Conservation (phyloP, 306 rosid genomes). For the Argentina anserina region DNA sequence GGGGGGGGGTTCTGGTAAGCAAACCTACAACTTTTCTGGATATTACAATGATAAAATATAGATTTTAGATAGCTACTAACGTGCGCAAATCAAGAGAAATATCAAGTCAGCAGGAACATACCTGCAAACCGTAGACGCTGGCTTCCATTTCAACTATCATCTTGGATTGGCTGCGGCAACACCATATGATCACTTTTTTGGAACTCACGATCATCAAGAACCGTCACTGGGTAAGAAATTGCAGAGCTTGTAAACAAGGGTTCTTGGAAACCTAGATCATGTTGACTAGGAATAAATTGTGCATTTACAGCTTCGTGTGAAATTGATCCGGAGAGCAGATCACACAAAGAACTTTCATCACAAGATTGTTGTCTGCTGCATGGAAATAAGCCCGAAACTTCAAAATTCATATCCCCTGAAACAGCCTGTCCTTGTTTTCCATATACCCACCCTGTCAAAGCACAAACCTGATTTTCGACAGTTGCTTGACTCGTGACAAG, state of each 20-base stretch:
- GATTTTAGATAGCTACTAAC: background rate
- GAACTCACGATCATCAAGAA: slow-evolving; percentile 29
- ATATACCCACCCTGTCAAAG: slow-evolving; percentile 31
- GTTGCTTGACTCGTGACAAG: slow-evolving; percentile 28
- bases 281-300: slow-evolving; percentile 32
- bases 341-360: slow-evolving; percentile 23
- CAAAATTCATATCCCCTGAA: slow-evolving; percentile 29
- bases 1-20: background rate
- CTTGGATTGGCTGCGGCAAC: slow-evolving; percentile 30
- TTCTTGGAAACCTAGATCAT: slow-evolving; percentile 30
- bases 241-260: slow-evolving; percentile 26
- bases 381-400: slow-evolving; percentile 33
- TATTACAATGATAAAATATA: background rate
- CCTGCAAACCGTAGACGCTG: slow-evolving; percentile 78
- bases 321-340: slow-evolving; percentile 33
- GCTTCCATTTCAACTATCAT: slow-evolving; percentile 83
- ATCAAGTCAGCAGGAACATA: slow-evolving; percentile 34
- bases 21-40: background rate
- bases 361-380: slow-evolving; percentile 26
- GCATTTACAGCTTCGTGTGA: slow-evolving; percentile 29
- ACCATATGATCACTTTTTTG: slow-evolving; percentile 27
- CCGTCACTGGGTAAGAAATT: slow-evolving; percentile 32
- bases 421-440: slow-evolving; percentile 31
- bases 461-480: slow-evolving; percentile 26
- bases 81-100: slow-evolving; percentile 10